Percentiles rank a stretch among this genome's conserved stretches.
These are phyloP conservation scores for Leptographium radiaticola DNA, from an alignment of 2,329 filamentous ascomycete genomes.

Conservation along the genomic window DNA sequence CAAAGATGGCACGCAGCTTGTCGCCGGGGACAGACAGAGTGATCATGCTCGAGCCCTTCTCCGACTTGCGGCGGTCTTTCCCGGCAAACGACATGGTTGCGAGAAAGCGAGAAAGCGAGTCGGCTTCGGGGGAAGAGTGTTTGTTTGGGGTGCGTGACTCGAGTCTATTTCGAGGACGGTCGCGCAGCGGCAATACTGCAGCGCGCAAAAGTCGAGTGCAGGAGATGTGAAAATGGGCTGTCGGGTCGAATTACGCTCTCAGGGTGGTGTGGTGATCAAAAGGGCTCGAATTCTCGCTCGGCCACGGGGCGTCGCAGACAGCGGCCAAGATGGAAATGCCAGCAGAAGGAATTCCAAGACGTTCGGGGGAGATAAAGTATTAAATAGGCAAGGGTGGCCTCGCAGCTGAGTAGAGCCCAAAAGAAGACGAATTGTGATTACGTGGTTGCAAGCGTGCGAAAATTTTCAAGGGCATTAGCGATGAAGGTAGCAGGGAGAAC, in stretches of 20 bases:
- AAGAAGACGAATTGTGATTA: neutral
- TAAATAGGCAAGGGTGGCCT: neutral
- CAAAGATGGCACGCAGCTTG: conserved; percentile 33
- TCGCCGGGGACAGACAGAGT: conserved; percentile 39
- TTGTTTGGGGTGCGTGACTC: neutral
- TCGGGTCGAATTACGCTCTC: neutral
- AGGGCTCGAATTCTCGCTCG: neutral
- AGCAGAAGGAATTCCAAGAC: too few species aligned
- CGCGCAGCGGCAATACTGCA: neutral
- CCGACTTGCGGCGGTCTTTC: conserved; percentile 32
- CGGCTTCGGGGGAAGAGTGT: neutral
- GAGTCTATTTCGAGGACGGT: neutral
- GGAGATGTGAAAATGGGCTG: neutral
- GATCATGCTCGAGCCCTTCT: conserved; percentile 25
- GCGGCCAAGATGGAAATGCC: too few species aligned
- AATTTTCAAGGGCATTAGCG: conserved; percentile 1
- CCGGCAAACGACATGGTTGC: conserved; percentile 22
- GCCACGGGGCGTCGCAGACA: too few species aligned
- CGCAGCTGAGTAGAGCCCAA: neutral
- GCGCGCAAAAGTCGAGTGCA: neutral
- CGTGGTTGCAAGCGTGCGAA: neutral
- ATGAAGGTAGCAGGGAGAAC: conserved; percentile 5
- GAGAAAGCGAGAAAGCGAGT: neutral
- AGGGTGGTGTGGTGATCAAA: neutral
- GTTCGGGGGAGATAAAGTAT: neutral